Evolutionary conservation across 164 flowering plant species (phyloP), one percentile per base, ranked within the genome.

Genomic region (Vitis rupestris): DNA sequence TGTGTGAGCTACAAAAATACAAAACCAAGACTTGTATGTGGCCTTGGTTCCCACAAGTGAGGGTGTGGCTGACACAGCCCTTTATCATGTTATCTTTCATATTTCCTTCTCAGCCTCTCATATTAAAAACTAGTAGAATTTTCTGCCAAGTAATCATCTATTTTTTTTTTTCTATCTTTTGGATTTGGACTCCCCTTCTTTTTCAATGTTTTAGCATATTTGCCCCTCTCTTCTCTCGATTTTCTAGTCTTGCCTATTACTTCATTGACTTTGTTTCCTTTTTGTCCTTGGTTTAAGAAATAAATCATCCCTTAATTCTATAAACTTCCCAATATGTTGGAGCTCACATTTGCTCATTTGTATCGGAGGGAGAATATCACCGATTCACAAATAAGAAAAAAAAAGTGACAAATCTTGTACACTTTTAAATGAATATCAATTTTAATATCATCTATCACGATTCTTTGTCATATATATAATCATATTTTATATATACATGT

Each of bases 41-140:
- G 86, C 64, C 50, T 67, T 68, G 62, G 59, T 48, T 75, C 53
- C 57, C 60, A 51, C 49, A 37, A 55, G 47, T 17, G 63, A 82
- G 51, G 72, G 67, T 80, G 90, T 85, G 90, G 93, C 74, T 81
- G 64, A 70, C 62, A 82, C 15, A 23, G 27, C 16, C 53, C 79
- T 53, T 84, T 85, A 87, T 89, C 93, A 68, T 83, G 27, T 89
- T 86, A 89, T 89, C 93, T 69, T 59, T 73, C 71, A 11, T 69
- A 49, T 78, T 64, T 55, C 64, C 48, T 65, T 78, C 79, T 80
- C 79, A 60, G 59, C 81, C 79, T 78, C 54, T 12, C 31, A 17
- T 37, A 37, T 37, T 37, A 37, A 37, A 37, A 31, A 31, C 44
- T 3, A 37, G 6, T 37, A 37, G 44, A 37, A 37, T 0, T 51